phyloP scores from a whole-genome alignment of 148 eudicot genomes.

The Vaccinium myrtillus region DNA sequence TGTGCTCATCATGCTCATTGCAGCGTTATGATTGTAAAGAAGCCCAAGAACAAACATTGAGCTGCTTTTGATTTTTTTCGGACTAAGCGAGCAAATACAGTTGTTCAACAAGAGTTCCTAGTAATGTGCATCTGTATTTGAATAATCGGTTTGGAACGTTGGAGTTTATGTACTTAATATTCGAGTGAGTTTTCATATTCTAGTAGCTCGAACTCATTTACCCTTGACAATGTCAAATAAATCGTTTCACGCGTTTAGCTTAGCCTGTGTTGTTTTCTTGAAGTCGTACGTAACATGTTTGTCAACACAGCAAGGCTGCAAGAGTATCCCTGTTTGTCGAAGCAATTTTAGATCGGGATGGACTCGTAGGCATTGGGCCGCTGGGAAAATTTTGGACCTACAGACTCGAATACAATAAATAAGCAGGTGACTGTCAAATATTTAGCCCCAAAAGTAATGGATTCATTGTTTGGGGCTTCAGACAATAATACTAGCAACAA shows the following conservation, averaged over 20 bases:
- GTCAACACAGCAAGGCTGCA: neutral
- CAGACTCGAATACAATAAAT: neutral
- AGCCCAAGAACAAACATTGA: constrained; percentile 39
- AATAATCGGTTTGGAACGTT: neutral
- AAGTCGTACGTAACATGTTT: neutral
- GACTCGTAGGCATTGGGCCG: neutral
- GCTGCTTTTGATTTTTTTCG: neutral
- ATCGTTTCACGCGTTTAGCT: neutral
- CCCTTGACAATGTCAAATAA: neutral
- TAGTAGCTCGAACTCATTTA: neutral
- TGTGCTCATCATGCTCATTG: constrained; percentile 89
- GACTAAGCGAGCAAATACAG: neutral
- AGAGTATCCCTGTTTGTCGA: neutral
- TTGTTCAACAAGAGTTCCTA: neutral
- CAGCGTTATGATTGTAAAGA: constrained; percentile 71
- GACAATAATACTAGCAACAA: neutral
- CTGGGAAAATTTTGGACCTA: neutral
- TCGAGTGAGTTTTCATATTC: neutral
- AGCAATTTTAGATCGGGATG: neutral
- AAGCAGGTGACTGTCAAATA: neutral
- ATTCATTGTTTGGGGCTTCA: neutral
- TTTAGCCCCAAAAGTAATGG: neutral
- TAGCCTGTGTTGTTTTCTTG: neutral
- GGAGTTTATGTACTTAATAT: neutral
- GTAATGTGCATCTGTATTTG: neutral